phyloP scores from a whole-genome alignment of 169 alveolate genomes.

The Babesia caballi region DNA sequence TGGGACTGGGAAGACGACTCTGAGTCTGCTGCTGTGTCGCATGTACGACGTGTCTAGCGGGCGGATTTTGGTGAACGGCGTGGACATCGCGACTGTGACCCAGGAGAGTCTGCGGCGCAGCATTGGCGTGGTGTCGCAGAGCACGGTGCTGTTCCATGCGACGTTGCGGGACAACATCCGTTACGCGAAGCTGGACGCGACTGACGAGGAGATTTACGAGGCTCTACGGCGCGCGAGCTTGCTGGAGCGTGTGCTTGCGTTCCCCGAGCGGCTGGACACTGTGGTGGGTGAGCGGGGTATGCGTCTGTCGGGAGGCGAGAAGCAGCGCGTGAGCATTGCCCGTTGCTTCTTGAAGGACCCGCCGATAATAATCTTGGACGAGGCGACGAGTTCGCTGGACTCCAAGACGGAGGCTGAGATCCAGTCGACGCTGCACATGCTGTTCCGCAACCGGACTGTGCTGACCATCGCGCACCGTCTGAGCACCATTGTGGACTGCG shows the following conservation, averaged over 20 bases:
- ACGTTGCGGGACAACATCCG: slow-evolving; percentile 86
- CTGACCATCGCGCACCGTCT: slow-evolving; percentile 90
- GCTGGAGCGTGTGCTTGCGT: slow-evolving; percentile 77
- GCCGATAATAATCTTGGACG: slow-evolving; percentile 93
- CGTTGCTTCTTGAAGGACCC: slow-evolving; percentile 93
- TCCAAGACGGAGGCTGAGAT: slow-evolving; percentile 82
- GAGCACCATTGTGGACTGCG: slow-evolving; percentile 81
- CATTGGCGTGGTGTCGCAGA: slow-evolving; percentile 86
- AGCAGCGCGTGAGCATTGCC: slow-evolving; percentile 94
- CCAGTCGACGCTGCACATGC: slow-evolving; percentile 70
- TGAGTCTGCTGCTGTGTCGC: slow-evolving; percentile 67
- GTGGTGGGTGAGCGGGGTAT: slow-evolving; percentile 96
- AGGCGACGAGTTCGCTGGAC: slow-evolving; percentile 97
- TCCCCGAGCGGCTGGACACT: slow-evolving; percentile 86
- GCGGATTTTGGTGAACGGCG: slow-evolving; percentile 66
- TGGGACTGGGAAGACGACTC: slow-evolving; percentile 78
- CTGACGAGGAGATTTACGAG: slow-evolving; percentile 75
- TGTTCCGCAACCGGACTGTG: slow-evolving; percentile 80
- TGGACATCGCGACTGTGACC: slow-evolving; percentile 44
- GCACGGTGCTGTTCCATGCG: slow-evolving; percentile 85
- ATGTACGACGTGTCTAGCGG: slow-evolving; percentile 72
- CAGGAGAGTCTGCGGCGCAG: slow-evolving; percentile 61
- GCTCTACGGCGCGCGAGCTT: slow-evolving; percentile 87
- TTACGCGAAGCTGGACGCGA: slow-evolving; percentile 84
- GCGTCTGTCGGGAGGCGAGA: slow-evolving; percentile 97